Percentiles rank a stretch among this genome's conserved stretches.
Conservation (phyloP, 2,329 filamentous ascomycete genomes). For the Colletotrichum incanum region DNA sequence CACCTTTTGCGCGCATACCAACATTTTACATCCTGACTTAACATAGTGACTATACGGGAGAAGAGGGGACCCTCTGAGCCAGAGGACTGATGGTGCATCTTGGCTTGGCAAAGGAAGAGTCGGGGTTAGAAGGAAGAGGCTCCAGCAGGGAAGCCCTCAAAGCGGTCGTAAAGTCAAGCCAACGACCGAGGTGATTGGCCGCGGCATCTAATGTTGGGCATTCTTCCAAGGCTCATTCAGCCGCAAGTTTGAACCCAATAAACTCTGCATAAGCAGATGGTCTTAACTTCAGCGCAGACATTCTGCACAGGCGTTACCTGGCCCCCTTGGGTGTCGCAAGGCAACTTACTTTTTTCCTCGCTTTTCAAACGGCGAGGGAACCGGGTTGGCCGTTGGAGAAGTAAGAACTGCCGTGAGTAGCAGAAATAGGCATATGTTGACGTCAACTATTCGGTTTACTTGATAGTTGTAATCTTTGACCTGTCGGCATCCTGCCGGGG, state of each 20-base stretch:
- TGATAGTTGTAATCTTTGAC: neutral
- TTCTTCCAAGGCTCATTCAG: constrained; percentile 16
- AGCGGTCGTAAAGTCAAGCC: constrained; percentile 28
- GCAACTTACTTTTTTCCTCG: neutral
- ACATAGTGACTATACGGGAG: constrained; percentile 4
- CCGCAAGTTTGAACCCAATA: constrained; percentile 12
- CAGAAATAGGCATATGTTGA: neutral
- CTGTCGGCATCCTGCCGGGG: constrained; percentile 6
- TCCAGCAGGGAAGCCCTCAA: constrained; percentile 19
- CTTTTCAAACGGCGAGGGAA: neutral
- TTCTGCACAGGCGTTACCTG: constrained; percentile 9
- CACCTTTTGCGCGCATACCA: constrained; percentile 15
- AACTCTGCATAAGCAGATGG: constrained; percentile 12
- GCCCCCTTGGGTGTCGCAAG: constrained; percentile 1
- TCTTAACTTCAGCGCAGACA: constrained; percentile 28
- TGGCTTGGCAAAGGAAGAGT: neutral
- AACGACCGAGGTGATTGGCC: constrained; percentile 12
- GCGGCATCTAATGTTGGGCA: constrained; percentile 16
- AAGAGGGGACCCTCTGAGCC: neutral
- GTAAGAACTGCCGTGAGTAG: neutral
- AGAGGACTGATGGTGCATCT: constrained; percentile 2
- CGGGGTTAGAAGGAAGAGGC: neutral
- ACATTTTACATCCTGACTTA: neutral
- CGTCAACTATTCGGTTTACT: constrained; percentile 24
- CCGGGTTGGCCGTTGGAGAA: neutral